Evolutionary conservation across 441 rosid genomes (phyloP), one percentile per base, ranked within the genome.

Genomic region (Isatis lusitanica): DNA sequence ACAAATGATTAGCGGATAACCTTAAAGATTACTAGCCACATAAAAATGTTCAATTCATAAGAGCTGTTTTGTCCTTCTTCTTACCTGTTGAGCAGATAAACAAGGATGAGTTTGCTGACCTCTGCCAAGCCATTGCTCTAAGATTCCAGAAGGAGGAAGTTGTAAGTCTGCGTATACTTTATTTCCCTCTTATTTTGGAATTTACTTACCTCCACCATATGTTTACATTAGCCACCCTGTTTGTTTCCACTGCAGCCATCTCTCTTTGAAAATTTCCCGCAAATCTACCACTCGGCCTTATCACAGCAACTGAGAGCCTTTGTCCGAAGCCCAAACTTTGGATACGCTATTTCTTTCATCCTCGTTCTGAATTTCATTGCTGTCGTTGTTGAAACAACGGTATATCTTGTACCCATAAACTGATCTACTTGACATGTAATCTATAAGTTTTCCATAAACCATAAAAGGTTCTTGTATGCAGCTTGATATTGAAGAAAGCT

Each of bases 371-470:
- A 95, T 82, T 83, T 95, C 70, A 52, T 86, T 68, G 95, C 98
- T 40, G 99, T 95, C 65, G 82, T 93, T 48, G 82, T 90, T 48
- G 99, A 93, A 83, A 90, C 98, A 80, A 91, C 96, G 96, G 99
- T 95, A 92, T 68, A 86, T 57, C 72, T 58, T 62, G 33, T 55
- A 57, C 76, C 48, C 42, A 21, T 57, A 56, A 57, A 59, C 46
- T 44, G 5, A n/a, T 51, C 36, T 71, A 42, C 59, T 72, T 60
- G 12, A 33, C 28, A 24, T 31, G 36, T 58, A 10, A 15, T 69
- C 44, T 36, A 5, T 42, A n/a, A 17, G 17, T 59, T 28, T 63
- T 69, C 28, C 75, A 28, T 70, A 64, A 44, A 42, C 70, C 60
- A 58, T 66, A 55, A 21, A 3, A 47, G 3, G 11, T 18, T 30